Evolutionary conservation across 2,329 filamentous ascomycete genomes (phyloP).

Genomic region (Amauroascus verrucosus): DNA sequence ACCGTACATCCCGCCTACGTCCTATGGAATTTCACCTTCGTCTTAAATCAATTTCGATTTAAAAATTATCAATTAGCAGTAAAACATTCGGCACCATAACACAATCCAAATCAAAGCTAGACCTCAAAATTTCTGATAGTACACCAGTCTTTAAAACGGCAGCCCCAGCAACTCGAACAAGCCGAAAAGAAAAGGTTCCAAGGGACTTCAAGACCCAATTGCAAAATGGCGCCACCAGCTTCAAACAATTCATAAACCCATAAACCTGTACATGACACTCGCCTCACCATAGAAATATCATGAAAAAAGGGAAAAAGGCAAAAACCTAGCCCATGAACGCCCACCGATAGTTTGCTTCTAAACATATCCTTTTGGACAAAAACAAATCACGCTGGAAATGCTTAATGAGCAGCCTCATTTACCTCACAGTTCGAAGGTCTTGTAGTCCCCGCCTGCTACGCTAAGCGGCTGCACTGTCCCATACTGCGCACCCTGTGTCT

Average conservation of each 20-base stretch:
- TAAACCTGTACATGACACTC: conserved; percentile 5
- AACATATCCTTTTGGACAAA: not conserved
- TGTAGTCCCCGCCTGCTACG: conserved; percentile 33
- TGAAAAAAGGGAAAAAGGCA: not conserved
- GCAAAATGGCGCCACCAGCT: conserved; percentile 8
- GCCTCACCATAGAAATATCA: conserved; percentile 5
- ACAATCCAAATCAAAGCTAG: not conserved
- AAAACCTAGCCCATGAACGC: not conserved
- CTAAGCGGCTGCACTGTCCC: conserved; percentile 31
- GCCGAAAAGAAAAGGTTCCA: conserved; percentile 1
- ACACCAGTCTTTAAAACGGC: not conserved
- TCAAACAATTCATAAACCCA: conserved; percentile 6
- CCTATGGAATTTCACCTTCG: too few species aligned
- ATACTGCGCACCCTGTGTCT: conserved; percentile 24
- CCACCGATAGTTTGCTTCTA: not conserved
- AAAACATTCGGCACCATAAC: too few species aligned
- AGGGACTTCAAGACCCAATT: not conserved
- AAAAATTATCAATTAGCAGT: too few species aligned
- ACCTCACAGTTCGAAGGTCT: conserved; percentile 33
- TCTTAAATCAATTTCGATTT: too few species aligned
- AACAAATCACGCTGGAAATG: not conserved
- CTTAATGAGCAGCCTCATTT: not conserved
- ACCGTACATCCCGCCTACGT: not conserved
- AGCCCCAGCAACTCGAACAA: not conserved
- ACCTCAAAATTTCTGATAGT: not conserved